A percentile compares a stretch with the other conserved stretches of the same genome.
These are phyloP conservation scores for Tephrocybe sp. DNA, from an alignment of 768 basidiomycete species.

Conservation along the genomic window DNA sequence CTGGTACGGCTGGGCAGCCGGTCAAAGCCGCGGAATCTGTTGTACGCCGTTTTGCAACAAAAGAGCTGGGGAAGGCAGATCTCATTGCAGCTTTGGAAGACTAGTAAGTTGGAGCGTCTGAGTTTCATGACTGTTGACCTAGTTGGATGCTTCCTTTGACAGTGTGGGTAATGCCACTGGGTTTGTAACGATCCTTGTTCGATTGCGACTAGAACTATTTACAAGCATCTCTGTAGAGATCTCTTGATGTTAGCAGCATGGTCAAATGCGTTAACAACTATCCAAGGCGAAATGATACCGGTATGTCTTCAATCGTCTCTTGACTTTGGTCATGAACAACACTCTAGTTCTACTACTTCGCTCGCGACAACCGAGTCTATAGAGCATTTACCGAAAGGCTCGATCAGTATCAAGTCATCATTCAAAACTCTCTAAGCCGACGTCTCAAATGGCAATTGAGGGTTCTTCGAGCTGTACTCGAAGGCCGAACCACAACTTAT, in stretches of 20 bases:
- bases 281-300: slow-evolving; percentile 68
- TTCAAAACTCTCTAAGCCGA: slow-evolving; percentile 47
- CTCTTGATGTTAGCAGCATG: slow-evolving; percentile 80
- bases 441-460: slow-evolving; percentile 72
- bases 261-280: slow-evolving; percentile 56
- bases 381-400: slow-evolving; percentile 59
- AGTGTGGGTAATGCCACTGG: slow-evolving; percentile 88
- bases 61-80: slow-evolving; percentile 75
- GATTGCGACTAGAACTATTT: neutral
- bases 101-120: slow-evolving; percentile 55
- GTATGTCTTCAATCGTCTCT: slow-evolving; percentile 37
- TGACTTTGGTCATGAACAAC: slow-evolving; percentile 1
- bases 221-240: slow-evolving; percentile 41
- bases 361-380: slow-evolving; percentile 86
- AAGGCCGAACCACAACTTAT: slow-evolving; percentile 64
- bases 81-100: slow-evolving; percentile 84
- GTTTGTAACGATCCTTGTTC: slow-evolving; percentile 23
- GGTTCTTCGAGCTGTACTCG: slow-evolving; percentile 59
- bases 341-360: slow-evolving; percentile 82
- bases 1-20: slow-evolving; percentile 67
- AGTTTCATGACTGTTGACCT: neutral
- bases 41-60: slow-evolving; percentile 86
- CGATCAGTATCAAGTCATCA: slow-evolving; percentile 40
- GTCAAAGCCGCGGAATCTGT: slow-evolving; percentile 71
- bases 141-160: neutral